phyloP scores from a whole-genome alignment of 1,284 basidiomycete genomes.

The Cutaneotrichosporon sp. region DNA sequence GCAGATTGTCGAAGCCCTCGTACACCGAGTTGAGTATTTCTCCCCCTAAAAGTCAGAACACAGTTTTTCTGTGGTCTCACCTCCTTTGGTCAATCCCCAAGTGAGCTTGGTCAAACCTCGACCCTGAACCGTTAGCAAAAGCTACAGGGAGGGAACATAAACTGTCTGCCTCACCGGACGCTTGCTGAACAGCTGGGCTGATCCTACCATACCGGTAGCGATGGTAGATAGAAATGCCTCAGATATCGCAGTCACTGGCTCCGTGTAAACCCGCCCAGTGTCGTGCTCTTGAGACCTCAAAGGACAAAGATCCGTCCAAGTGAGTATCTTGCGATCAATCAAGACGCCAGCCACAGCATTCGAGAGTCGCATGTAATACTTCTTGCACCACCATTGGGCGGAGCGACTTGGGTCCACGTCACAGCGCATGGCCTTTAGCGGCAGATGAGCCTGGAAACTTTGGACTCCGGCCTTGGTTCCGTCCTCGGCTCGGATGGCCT shows the following conservation, averaged over 20 bases:
- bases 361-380: constrained; percentile 56
- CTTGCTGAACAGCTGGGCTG: constrained; percentile 40
- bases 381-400: constrained; percentile 60
- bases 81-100: not conserved
- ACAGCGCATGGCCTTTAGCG: constrained; percentile 60
- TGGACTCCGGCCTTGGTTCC: constrained; percentile 55
- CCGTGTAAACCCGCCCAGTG: not conserved
- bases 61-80: not conserved
- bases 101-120: not conserved
- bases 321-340: constrained; percentile 51
- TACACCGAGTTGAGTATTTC: constrained; percentile 51
- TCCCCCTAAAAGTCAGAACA: constrained; percentile 18
- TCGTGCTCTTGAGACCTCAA: constrained; percentile 44
- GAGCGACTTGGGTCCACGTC: constrained; percentile 54
- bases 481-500: constrained; percentile 56
- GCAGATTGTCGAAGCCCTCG: constrained; percentile 53
- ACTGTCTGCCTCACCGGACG: constrained; percentile 44
- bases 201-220: constrained; percentile 50
- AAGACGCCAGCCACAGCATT: constrained; percentile 56
- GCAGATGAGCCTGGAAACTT: constrained; percentile 61
- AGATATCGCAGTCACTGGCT: not conserved
- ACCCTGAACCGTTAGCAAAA: too few species aligned
- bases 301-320: constrained; percentile 51
- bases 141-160: too few species aligned
- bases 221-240: constrained; percentile 50